Percentiles rank a stretch among this genome's conserved stretches.
Conservation (phyloP, 1,284 basidiomycete genomes). For the Xerocomus nothofagi region DNA sequence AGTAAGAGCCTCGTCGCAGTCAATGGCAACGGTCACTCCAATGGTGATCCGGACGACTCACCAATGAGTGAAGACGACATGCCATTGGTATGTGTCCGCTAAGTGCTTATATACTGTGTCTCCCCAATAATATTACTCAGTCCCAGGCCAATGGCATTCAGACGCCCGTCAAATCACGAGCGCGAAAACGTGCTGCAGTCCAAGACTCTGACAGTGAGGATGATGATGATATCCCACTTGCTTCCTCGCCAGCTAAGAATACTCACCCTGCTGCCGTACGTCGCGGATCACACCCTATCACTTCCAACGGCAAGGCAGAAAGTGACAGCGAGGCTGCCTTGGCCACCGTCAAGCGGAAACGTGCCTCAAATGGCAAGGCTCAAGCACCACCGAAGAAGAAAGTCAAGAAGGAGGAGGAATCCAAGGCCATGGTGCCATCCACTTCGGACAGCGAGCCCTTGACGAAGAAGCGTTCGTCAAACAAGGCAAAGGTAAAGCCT, state of each 20-base stretch:
- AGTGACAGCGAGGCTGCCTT: constrained; percentile 38
- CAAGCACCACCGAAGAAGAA: constrained; percentile 65
- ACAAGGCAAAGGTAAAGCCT: constrained; percentile 54
- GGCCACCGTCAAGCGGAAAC: constrained; percentile 39
- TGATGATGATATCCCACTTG: constrained; percentile 71
- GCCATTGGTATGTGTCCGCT: constrained; percentile 57
- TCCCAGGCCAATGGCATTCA: constrained; percentile 44
- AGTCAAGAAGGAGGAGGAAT: constrained; percentile 57
- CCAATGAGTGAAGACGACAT: constrained; percentile 67
- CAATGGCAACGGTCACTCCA: constrained; percentile 47
- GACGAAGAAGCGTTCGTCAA: constrained; percentile 45
- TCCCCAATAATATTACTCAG: constrained; percentile 32
- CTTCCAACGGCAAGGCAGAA: constrained; percentile 42
- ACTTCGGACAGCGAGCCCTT: constrained; percentile 44
- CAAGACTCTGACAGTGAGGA: constrained; percentile 63
- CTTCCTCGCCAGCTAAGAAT: constrained; percentile 65
- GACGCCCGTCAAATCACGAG: constrained; percentile 48
- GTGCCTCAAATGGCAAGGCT: constrained; percentile 40
- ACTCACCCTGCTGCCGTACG: constrained; percentile 42
- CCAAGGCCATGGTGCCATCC: constrained; percentile 35
- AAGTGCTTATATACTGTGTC: neutral
- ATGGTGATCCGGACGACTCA: constrained; percentile 43
- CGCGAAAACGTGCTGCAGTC: constrained; percentile 61
- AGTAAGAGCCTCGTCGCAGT: constrained; percentile 37
- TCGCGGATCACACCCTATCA: constrained; percentile 39